Conservation (phyloP, 2,329 filamentous ascomycete genomes). For the Monosporascus ibericus region DNA sequence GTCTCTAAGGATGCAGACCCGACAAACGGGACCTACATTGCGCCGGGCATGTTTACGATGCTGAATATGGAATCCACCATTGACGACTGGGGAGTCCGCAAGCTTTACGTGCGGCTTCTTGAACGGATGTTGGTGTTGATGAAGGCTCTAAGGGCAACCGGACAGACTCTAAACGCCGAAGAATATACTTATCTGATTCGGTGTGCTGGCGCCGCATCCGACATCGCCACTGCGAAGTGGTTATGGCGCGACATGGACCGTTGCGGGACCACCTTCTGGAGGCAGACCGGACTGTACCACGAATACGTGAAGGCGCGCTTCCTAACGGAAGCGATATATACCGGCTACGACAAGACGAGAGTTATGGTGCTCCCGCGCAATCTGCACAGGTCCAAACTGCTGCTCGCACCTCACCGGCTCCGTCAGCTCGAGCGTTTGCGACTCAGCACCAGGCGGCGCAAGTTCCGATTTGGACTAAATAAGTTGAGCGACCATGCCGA, state of each 20-base stretch:
- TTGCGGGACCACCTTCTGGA: constrained; percentile 14
- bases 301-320: constrained; percentile 45
- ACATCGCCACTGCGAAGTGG: constrained; percentile 26
- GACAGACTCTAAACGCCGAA: constrained; percentile 23
- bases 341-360: constrained; percentile 36
- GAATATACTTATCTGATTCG: constrained; percentile 42
- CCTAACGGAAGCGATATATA: constrained; percentile 39
- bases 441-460: constrained; percentile 4
- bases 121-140: constrained; percentile 28
- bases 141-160: constrained; percentile 23
- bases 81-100: constrained; percentile 40
- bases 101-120: constrained; percentile 32
- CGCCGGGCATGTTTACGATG: constrained; percentile 32
- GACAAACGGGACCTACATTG: constrained; percentile 32
- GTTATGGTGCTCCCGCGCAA: constrained; percentile 35
- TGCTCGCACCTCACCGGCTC: constrained; percentile 1
- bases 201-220: constrained; percentile 39
- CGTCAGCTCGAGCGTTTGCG: constrained; percentile 17
- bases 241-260: constrained; percentile 30
- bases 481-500: constrained; percentile 17
- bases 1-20: constrained; percentile 45
- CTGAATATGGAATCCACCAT: constrained; percentile 31
- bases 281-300: constrained; percentile 22
- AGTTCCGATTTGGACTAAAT: constrained; percentile 26
- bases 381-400: constrained; percentile 21